phyloP scores from a whole-genome alignment of 805 yeast species.

The Zygoascus ofunaensis region DNA sequence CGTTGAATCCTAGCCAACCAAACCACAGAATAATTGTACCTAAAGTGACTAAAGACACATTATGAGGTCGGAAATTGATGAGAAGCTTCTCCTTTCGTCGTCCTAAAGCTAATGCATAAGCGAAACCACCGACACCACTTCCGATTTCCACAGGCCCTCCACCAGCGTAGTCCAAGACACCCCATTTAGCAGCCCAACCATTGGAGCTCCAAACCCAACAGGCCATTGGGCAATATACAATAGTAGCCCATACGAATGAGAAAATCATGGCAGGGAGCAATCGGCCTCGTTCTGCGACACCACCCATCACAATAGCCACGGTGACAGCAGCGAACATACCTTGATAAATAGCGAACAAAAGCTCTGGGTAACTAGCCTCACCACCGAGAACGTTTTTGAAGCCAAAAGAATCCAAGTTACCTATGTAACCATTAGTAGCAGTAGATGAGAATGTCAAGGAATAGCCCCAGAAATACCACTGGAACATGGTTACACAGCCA shows the following conservation, averaged over 20 bases:
- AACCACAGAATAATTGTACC: slow-evolving; percentile 85
- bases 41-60: slow-evolving; percentile 79
- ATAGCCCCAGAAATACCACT: slow-evolving; percentile 99
- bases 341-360: slow-evolving; percentile 79
- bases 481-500: slow-evolving; percentile 65
- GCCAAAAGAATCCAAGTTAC: slow-evolving; percentile 77
- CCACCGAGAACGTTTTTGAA: slow-evolving; percentile 57
- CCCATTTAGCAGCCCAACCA: slow-evolving; percentile 93
- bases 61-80: slow-evolving; percentile 90
- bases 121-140: slow-evolving; percentile 86
- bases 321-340: slow-evolving; percentile 92
- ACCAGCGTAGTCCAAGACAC: slow-evolving; percentile 93
- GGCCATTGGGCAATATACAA: slow-evolving; percentile 90
- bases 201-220: slow-evolving; percentile 91
- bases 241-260: slow-evolving; percentile 77
- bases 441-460: slow-evolving; percentile 78
- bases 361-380: slow-evolving; percentile 54
- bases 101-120: slow-evolving; percentile 42
- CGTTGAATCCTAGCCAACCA: slow-evolving; percentile 96
- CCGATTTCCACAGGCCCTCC: slow-evolving; percentile 96
- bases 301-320: slow-evolving; percentile 82
- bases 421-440: slow-evolving; percentile 78
- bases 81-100: slow-evolving; percentile 64
- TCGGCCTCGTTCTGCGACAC: slow-evolving; percentile 88
- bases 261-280: slow-evolving; percentile 77